Conservation (phyloP, 2,329 filamentous ascomycete genomes). For the Phialocephala sp. region DNA sequence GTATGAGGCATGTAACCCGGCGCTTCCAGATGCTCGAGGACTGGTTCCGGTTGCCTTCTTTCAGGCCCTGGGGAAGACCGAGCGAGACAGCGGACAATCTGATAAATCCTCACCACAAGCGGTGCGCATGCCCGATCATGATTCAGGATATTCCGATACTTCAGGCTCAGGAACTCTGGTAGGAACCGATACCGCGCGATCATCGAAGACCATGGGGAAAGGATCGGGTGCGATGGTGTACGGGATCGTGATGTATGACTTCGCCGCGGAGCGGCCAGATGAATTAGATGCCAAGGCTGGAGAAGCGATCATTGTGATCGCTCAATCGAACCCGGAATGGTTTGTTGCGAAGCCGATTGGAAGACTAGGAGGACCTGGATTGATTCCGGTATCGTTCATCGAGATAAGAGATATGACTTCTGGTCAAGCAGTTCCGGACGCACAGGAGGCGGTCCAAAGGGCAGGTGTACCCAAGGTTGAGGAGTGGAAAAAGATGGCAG, state of each 20-base stretch:
- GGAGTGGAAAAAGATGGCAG: constrained; percentile 99
- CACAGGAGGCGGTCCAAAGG: constrained; percentile 81
- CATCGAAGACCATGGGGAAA: constrained; percentile 52
- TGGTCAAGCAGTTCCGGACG: constrained; percentile 80
- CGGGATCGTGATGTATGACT: constrained; percentile 96
- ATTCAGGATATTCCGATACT: constrained; percentile 84
- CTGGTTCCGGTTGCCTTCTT: constrained; percentile 95
- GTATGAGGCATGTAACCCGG: constrained; percentile 98
- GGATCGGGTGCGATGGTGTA: constrained; percentile 90
- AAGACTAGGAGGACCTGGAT: constrained; percentile 87
- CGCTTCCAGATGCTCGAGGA: constrained; percentile 83
- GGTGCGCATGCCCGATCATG: constrained; percentile 74
- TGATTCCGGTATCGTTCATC: constrained; percentile 96
- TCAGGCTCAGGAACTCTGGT: constrained; percentile 43
- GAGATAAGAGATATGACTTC: constrained; percentile 95
- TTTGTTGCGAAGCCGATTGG: constrained; percentile 99
- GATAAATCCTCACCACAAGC: constrained; percentile 55
- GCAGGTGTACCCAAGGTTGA: constrained; percentile 94
- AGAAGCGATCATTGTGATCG: constrained; percentile 97
- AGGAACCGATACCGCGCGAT: constrained; percentile 44
- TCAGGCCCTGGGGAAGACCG: constrained; percentile 88
- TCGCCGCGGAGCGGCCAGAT: constrained; percentile 92
- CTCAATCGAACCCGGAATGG: constrained; percentile 98
- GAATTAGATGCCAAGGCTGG: constrained; percentile 94
- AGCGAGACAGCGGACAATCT: constrained; percentile 83